Base-by-base conservation (phyloP, 139 green algal genomes). In the Zygnema cylindricum region DNA sequence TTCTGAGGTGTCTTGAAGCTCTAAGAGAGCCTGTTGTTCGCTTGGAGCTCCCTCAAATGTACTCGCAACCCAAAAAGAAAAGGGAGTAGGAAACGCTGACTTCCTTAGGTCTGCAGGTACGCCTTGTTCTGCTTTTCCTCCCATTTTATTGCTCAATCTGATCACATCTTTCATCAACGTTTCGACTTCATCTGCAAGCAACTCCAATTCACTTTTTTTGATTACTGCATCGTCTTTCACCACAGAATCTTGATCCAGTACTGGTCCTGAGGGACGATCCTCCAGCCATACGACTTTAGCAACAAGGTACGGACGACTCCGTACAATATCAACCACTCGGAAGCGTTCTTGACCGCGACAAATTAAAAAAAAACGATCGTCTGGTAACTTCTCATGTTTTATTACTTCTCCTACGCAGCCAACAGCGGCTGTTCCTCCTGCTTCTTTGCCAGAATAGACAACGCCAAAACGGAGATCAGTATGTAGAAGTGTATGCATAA, bases 401-500 rank as follows among this genome's bases (percentile, higher is more conserved):
- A 90, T 54, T 39, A 90, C 78, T 69, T 90, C 77, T 2, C 77
- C 85, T 0, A 90, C 85, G 43, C 85, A 90, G 1, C 85, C 85
- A n/a, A 90, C 77, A 23, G 85, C 33, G 16, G 85, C 35, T 30
- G 85, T 78, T 16, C 54, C 76, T 1, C 23, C 77, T 1, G 23
- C 35, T 23, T 89, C 84, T 84, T 89, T 89, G 21, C 73, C 84
- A 21, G 84, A 41, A 39, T 89, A 89, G 22, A 89, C n/a, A 3
- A 89, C 38, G n/a, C 84, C 84, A 73, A 89, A 90, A 30, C 85
- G 41, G n/a, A 90, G 86, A 43, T 93, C 90, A 11, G 88, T 89
- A 23, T 93, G 35, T 82, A 93, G 2, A n/a, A 93, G 39, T 39
- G 90, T 93, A 71, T 93, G 93, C 90, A 93, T 93, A 71, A 93